Percentiles rank a stretch among this genome's conserved stretches.
phyloP scores from a whole-genome alignment of 805 yeast genomes.

The Kluyveromyces aestuarii region DNA sequence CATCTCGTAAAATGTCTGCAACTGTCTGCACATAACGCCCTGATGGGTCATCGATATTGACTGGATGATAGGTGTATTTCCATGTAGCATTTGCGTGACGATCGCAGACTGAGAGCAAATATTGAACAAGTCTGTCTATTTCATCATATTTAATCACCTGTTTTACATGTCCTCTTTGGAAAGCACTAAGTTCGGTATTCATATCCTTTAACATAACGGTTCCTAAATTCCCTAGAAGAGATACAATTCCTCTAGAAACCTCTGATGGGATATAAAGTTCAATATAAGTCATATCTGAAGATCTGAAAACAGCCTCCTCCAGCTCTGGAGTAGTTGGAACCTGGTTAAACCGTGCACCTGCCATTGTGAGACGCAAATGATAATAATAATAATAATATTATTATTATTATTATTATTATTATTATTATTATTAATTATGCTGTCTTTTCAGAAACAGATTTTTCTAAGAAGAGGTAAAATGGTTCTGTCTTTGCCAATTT shows the following conservation, averaged over 20 bases:
- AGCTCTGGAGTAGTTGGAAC: neutral
- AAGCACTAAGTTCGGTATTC: conserved; percentile 70
- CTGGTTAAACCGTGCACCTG: neutral
- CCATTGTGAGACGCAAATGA: neutral
- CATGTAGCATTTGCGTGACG: conserved; percentile 32
- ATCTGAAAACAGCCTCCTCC: conserved; percentile 31
- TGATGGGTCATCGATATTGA: conserved; percentile 14
- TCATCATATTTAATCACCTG: conserved; percentile 80
- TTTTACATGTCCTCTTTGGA: conserved; percentile 84
- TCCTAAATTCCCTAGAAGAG: conserved; percentile 80
- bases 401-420: no score
- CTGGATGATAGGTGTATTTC: conserved; percentile 29
- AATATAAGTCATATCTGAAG: conserved; percentile 95
- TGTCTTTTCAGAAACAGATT: no score
- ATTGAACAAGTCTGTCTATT: conserved; percentile 64
- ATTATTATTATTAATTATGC: no score
- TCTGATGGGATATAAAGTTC: conserved; percentile 84
- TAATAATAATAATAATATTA: no score
- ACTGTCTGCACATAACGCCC: conserved; percentile 13
- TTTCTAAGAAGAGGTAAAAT: no score
- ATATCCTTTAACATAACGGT: conserved; percentile 81
- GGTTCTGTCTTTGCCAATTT: no score
- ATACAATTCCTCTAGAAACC: conserved; percentile 73
- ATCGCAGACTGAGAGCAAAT: conserved; percentile 39
- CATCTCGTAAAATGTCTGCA: conserved; percentile 10